Evolutionary conservation across 345 rosid genomes (phyloP), one percentile per base, ranked within the genome.

Genomic region (Sonneratia alba): DNA sequence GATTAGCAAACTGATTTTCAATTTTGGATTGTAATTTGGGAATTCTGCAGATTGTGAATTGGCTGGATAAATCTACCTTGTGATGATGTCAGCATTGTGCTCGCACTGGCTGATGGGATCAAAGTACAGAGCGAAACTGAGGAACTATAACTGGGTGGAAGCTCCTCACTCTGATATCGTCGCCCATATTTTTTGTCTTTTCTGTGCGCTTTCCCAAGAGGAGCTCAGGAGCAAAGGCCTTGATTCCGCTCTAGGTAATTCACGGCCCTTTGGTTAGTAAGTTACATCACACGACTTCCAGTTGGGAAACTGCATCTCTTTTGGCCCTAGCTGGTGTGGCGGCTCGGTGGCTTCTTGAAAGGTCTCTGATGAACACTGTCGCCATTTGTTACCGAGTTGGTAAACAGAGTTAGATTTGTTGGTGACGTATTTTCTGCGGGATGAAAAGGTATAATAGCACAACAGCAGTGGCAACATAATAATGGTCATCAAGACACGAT

Each of bases 41-140:
- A 51, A 22, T 56, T 43, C 0, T 77, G 82, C 75, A 84, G 87
- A 77, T 74, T 82, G 83, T 75, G 71, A 77, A 1, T 70, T 73
- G 18, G 85, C 83, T 34, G 49, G 81, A 71, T 82, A 74, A 69
- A 76, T 78, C 70, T 82, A 82, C 73, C 36, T 77, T 38, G 56
- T 81, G 75, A 72, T 84, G 87, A 84, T 84, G 82, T 74, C 84
- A 0, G 81, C 77, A 68, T 68, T 83, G 36, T 82, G 85, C 63
- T 80, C 83, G 63, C 87, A 82, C 7, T 86, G 89, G 86, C 68
- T 84, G 67, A 77, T 80, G 84, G 85, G 87, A 74, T 79, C 83
- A 48, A 83, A 76, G 80, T 81, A 81, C 72, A 78, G 90, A 59
- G 77, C 74, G 40, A 84, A 86, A 70, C 77, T 84, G 43, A 82